These are phyloP conservation scores for Isoetes taiwanensis DNA, from an alignment of 75 land plant species.

Conservation along the genomic window DNA sequence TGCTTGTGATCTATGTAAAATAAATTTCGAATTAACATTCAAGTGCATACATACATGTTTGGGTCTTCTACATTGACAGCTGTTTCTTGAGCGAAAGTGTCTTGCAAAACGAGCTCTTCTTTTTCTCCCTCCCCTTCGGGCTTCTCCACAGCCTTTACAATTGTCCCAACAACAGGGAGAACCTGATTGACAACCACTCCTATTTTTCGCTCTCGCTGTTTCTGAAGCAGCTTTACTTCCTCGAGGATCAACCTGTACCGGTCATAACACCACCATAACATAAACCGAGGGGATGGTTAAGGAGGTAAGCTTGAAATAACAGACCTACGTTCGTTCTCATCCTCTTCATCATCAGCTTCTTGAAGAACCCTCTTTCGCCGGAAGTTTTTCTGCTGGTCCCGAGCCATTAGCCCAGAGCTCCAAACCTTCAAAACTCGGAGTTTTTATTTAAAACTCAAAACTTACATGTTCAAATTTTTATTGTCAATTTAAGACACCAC, in stretches of 20 bases:
- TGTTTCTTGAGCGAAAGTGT: conserved; percentile 97
- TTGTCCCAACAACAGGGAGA: neutral
- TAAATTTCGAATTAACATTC: too few species aligned
- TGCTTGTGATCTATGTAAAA: too few species aligned
- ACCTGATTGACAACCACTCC: conserved; percentile 48
- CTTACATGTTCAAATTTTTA: too few species aligned
- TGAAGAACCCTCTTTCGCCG: conserved; percentile 12
- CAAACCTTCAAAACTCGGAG: too few species aligned
- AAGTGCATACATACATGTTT: conserved; percentile 91
- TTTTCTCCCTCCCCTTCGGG: conserved; percentile 65
- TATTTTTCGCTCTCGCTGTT: conserved; percentile 62
- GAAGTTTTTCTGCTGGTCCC: conserved; percentile 13
- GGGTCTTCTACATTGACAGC: conserved; percentile 97
- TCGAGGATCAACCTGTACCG: conserved; percentile 56
- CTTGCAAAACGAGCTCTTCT: conserved; percentile 91
- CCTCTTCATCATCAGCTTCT: conserved; percentile 9
- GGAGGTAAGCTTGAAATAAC: neutral
- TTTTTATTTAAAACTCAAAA: too few species aligned
- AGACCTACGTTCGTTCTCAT: conserved; percentile 14
- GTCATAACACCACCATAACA: neutral
- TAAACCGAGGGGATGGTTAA: neutral
- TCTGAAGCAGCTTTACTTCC: conserved; percentile 87
- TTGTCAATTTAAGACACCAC: too few species aligned
- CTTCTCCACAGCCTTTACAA: conserved; percentile 18
- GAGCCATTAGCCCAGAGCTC: too few species aligned